phyloP scores from a whole-genome alignment of 2,329 filamentous ascomycete species.

The Acrocalymma vagum region DNA sequence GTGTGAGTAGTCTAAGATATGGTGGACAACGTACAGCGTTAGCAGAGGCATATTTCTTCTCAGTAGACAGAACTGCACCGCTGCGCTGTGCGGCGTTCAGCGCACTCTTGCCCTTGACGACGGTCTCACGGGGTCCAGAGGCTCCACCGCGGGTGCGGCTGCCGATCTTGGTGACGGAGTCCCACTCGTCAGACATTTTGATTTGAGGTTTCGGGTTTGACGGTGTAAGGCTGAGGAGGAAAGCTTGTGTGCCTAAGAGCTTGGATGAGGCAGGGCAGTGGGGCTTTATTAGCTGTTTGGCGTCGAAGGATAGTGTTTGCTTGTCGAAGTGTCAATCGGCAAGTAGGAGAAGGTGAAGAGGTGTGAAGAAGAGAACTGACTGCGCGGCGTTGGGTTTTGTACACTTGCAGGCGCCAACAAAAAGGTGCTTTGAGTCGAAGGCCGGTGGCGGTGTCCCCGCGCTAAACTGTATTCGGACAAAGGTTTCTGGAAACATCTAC shows the following conservation, averaged over 20 bases:
- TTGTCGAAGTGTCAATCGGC: constrained; percentile 16
- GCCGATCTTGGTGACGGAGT: constrained; percentile 90
- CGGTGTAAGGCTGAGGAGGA: constrained; percentile 5
- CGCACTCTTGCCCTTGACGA: constrained; percentile 82
- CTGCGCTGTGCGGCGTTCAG: constrained; percentile 89
- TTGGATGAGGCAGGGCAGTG: constrained; percentile 17
- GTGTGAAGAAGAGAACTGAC: constrained; percentile 4
- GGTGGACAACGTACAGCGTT: constrained; percentile 74
- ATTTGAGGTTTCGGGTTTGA: constrained; percentile 10
- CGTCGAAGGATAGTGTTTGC: constrained; percentile 10
- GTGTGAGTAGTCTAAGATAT: constrained; percentile 6
- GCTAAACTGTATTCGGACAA: constrained; percentile 2
- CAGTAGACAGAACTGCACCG: constrained; percentile 79
- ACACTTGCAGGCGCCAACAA: not conserved
- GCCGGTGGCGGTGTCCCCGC: constrained; percentile 4
- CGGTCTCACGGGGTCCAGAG: constrained; percentile 77
- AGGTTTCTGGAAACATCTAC: constrained; percentile 9
- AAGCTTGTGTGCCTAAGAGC: constrained; percentile 14
- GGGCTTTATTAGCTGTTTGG: constrained; percentile 14
- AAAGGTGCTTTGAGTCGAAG: not conserved
- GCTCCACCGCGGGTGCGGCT: constrained; percentile 79
- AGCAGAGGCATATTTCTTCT: constrained; percentile 87
- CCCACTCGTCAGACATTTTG: constrained; percentile 82
- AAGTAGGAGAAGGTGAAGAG: constrained; percentile 6
- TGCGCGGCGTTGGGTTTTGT: constrained; percentile 5